Evolutionary conservation across 805 yeast genomes (phyloP).

Genomic region (Blastobotrys peoriensis): DNA sequence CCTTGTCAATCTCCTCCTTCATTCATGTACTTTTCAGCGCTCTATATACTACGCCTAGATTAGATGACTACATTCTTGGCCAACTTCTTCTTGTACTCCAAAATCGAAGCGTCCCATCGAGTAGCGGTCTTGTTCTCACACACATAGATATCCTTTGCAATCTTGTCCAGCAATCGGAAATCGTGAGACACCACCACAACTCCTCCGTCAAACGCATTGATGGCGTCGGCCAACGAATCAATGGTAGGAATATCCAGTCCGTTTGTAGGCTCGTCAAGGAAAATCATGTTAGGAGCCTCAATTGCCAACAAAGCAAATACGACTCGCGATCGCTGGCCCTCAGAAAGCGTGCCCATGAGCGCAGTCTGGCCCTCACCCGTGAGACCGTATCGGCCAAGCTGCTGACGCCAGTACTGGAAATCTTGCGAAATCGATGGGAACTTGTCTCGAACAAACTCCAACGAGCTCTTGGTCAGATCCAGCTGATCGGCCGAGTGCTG

Average conservation of each 20-base stretch:
- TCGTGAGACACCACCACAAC: constrained; percentile 98
- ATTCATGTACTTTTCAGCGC: no score
- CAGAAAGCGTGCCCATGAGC: constrained; percentile 96
- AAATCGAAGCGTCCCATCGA: constrained; percentile 89
- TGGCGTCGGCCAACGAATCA: constrained; percentile 96
- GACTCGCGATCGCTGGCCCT: constrained; percentile 99
- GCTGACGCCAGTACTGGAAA: constrained; percentile 93
- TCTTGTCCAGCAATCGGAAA: constrained; percentile 94
- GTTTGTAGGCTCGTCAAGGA: constrained; percentile 99
- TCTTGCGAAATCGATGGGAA: constrained; percentile 89
- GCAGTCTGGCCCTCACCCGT: constrained; percentile 99
- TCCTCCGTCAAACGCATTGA: constrained; percentile 93
- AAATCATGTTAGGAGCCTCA: constrained; percentile 88
- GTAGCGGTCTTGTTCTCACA: constrained; percentile 95
- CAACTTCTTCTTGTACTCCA: constrained; percentile 88
- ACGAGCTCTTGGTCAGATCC: constrained; percentile 89
- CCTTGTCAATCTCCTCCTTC: no score
- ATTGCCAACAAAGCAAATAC: constrained; percentile 94
- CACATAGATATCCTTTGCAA: constrained; percentile 95
- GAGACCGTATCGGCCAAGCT: constrained; percentile 95
- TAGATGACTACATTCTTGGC: constrained; percentile 63
- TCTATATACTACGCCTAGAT: no score
- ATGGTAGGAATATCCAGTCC: constrained; percentile 98
- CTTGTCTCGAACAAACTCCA: constrained; percentile 95
- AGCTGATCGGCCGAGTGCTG: constrained; percentile 99